phyloP scores from a whole-genome alignment of 2,329 filamentous ascomycete genomes.

The Penicillium sclerotigenum region DNA sequence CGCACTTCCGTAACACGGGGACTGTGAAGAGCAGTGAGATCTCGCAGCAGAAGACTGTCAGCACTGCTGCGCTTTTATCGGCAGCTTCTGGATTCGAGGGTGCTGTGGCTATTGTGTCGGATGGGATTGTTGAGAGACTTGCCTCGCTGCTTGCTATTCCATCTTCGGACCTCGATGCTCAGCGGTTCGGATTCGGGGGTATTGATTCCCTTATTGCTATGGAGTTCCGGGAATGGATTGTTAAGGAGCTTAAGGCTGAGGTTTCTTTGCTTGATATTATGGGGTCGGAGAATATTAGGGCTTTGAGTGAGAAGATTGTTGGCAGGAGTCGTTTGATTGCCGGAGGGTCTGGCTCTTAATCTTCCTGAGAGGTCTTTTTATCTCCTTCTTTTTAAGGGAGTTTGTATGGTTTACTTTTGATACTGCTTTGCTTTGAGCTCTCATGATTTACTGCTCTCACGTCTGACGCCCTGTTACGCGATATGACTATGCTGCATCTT shows the following conservation, averaged over 20 bases:
- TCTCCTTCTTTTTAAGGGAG: neutral
- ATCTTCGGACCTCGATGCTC: slow-evolving; percentile 25
- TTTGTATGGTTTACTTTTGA: neutral
- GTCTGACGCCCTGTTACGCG: neutral
- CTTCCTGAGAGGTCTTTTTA: neutral
- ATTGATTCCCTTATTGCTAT: slow-evolving; percentile 33
- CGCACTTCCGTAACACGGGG: slow-evolving; percentile 9
- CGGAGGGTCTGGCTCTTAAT: neutral
- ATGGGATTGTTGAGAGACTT: slow-evolving; percentile 17
- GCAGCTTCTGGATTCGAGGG: neutral
- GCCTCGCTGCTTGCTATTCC: slow-evolving; percentile 25
- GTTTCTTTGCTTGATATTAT: slow-evolving; percentile 23
- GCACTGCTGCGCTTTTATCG: slow-evolving; percentile 8
- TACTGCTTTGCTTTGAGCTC: neutral
- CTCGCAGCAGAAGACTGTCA: slow-evolving; percentile 6
- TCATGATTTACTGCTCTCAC: neutral
- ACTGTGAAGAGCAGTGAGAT: neutral
- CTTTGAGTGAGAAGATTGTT: slow-evolving; percentile 19
- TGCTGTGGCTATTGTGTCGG: slow-evolving; percentile 11
- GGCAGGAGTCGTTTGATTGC: slow-evolving; percentile 6
- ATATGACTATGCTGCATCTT: neutral
- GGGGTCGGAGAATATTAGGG: slow-evolving; percentile 19
- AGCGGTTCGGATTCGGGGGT: slow-evolving; percentile 22
- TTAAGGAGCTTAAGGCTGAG: slow-evolving; percentile 28
- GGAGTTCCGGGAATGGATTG: slow-evolving; percentile 32